Conservation (phyloP, 2,329 filamentous ascomycete species). For the Cytospora piceae region DNA sequence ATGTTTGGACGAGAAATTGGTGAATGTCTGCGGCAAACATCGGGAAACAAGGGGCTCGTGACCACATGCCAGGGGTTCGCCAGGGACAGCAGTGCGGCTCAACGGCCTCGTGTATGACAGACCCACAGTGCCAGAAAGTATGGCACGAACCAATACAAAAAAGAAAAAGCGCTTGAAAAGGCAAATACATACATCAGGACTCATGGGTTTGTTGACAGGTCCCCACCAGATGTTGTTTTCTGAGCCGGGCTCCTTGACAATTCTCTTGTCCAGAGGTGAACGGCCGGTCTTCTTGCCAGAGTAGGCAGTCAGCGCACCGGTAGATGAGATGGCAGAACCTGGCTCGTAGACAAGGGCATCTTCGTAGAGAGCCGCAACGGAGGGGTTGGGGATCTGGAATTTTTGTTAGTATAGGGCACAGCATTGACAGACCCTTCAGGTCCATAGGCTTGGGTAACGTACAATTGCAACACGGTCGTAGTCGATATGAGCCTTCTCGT, state of each 20-base stretch:
- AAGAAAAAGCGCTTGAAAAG: conserved; percentile 15
- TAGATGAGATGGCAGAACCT: conserved; percentile 94
- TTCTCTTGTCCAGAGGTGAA: conserved; percentile 95
- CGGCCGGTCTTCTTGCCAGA: conserved; percentile 97
- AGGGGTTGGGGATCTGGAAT: conserved; percentile 78
- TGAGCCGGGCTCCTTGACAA: conserved; percentile 88
- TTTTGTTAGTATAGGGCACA: conserved; percentile 33
- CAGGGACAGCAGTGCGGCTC: conserved; percentile 3
- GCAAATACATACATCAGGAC: conserved; percentile 75
- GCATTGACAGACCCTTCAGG: not conserved
- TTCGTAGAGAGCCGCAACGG: conserved; percentile 95
- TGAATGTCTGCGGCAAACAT: conserved; percentile 21
- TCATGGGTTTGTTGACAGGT: conserved; percentile 99
- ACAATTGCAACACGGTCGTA: conserved; percentile 98
- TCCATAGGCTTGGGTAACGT: conserved; percentile 44
- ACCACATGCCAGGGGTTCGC: conserved; percentile 21
- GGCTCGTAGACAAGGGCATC: conserved; percentile 96
- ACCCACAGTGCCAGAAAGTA: not conserved
- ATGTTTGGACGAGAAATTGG: conserved; percentile 17
- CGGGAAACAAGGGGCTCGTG: conserved; percentile 29
- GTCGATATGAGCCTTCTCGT: conserved; percentile 98
- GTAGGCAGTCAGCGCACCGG: conserved; percentile 93
- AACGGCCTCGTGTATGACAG: conserved; percentile 12
- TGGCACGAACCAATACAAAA: conserved; percentile 11
- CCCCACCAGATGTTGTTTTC: conserved; percentile 98